Evolutionary conservation across 2,329 filamentous ascomycete species (phyloP).

Genomic region (Calonectria pauciramosa): DNA sequence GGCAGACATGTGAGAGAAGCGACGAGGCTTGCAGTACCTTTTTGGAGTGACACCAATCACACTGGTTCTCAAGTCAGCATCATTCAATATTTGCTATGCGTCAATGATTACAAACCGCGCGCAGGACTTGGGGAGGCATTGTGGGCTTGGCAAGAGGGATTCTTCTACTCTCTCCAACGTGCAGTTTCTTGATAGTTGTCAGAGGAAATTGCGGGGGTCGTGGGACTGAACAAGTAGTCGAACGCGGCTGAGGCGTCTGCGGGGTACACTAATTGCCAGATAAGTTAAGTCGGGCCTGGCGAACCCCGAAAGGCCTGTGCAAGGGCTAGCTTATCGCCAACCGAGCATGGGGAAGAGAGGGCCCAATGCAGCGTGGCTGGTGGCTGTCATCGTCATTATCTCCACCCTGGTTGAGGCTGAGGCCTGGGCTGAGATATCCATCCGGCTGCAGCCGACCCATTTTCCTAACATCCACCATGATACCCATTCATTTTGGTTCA

Average conservation of each 20-base stretch:
- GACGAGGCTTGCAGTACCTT: neutral
- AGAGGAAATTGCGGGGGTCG: neutral
- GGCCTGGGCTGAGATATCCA: neutral
- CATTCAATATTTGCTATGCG: neutral
- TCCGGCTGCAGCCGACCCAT: neutral
- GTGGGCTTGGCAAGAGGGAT: neutral
- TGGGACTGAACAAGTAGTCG: neutral
- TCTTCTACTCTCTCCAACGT: neutral
- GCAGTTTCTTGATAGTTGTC: neutral
- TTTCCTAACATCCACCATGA: neutral
- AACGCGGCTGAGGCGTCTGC: neutral
- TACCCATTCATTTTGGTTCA: neutral
- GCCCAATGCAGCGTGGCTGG: too few relatives aligned
- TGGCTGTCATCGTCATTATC: too few relatives aligned
- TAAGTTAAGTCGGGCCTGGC: neutral
- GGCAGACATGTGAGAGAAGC: neutral
- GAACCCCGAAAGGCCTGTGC: neutral
- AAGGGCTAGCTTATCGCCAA: neutral
- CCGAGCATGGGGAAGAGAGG: too few relatives aligned
- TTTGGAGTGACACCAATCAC: conserved; percentile 16
- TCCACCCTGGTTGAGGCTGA: neutral
- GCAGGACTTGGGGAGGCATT: conserved; percentile 3
- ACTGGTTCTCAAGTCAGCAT: neutral
- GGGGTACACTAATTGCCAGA: neutral
- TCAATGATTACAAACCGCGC: neutral